Percentiles rank a stretch among this genome's conserved stretches.
Evolutionary conservation across 257 asterid genomes (phyloP).

Genomic region (Solanum pinnatisectum): DNA sequence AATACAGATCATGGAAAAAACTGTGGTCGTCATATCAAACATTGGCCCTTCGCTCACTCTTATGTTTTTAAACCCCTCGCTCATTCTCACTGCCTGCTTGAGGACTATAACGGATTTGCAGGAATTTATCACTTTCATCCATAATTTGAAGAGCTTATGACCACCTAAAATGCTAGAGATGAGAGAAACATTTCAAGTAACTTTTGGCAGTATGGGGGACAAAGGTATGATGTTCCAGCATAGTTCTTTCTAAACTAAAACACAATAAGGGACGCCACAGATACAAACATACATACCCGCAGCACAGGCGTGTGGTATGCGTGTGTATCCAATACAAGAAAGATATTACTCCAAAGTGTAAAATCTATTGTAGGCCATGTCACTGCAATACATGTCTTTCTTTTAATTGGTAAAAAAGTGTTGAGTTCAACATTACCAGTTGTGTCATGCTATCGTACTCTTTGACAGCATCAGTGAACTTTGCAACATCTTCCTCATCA

Average conservation of each 20-base stretch:
- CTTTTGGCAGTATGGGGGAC: background rate
- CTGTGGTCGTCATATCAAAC: background rate
- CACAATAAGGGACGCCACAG: background rate
- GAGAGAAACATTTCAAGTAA: background rate
- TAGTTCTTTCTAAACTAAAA: background rate
- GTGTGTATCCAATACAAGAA: background rate
- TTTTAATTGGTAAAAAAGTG: background rate
- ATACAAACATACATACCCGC: background rate
- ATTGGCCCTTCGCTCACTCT: background rate
- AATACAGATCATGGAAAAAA: background rate
- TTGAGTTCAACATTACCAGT: conserved; percentile 42
- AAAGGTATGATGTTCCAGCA: background rate
- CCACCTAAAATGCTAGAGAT: background rate
- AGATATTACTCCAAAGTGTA: background rate
- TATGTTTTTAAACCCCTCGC: background rate
- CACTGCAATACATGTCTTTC: background rate
- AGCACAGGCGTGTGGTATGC: background rate
- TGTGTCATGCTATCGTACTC: conserved; percentile 93
- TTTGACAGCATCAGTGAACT: conserved; percentile 93
- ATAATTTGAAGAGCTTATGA: background rate
- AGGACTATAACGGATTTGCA: background rate
- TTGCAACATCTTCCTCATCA: conserved; percentile 92
- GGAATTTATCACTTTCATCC: background rate
- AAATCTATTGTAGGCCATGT: background rate
- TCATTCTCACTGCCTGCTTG: background rate